Base-by-base conservation (phyloP, 345 rosid genomes). In the Moricandia moricandioides region DNA sequence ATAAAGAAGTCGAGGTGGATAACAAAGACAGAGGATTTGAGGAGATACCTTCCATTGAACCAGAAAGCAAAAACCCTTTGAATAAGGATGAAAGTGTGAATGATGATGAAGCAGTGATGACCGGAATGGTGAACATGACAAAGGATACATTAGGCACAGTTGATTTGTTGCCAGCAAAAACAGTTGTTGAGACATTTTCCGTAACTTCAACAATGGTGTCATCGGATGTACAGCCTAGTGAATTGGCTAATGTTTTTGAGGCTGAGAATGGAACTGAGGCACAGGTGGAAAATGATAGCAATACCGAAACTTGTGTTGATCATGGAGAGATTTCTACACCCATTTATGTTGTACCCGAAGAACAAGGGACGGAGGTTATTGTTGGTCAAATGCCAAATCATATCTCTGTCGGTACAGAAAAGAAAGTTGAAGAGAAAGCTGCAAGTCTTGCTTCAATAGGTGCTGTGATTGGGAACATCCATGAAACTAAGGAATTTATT, bases 131-230 rank as follows among this genome's bases (percentile, higher is more conserved):
- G 39, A 76, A 78, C 34, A 21, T 73, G 40, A 57, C 59, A 5
- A 17, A 54, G 65, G 52, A 54, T 43, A 37, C 39, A 43, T 30
- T 33, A 43, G 65, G 52, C 30, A 0, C 72, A 75, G 49, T 58
- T 75, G 82, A 70, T 43, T 27, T 72, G 40, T 14, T 21, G 14
- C 21, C 55, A 68, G 66, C 77, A 70, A 62, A 73, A 43, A 85
- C 74, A 40, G 87, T 76, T 45, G 84, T 82, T 7, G 92, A 87
- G 78, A 81, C 88, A 30, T 88, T 88, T 69, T 43, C 75, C 64
- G 77, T 6, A 52, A 81, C 88, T 64, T 66, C 79, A n/a, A 55
- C 76, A 17, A 39, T 76, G 71, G 80, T 62, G 13, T 47, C 58
- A 60, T 62, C 62, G 13, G 78, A 69, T 71, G 80, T 37, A 76